These are phyloP conservation scores for Allium cepa DNA, from an alignment of 106 monocot species.

Conservation along the genomic window DNA sequence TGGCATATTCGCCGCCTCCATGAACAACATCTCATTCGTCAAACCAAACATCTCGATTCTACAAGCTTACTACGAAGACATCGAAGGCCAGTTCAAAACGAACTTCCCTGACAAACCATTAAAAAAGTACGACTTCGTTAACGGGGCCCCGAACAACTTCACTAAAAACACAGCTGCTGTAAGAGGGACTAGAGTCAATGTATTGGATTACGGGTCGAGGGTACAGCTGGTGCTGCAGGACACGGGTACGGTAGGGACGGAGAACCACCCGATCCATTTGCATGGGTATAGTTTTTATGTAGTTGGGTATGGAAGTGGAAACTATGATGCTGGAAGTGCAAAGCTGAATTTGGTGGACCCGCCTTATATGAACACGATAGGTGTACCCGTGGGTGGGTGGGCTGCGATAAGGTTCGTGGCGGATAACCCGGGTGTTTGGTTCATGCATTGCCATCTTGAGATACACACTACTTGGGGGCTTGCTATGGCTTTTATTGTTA, in stretches of 20 bases:
- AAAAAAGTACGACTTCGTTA: conserved; percentile 28
- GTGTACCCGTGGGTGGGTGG: conserved; percentile 40
- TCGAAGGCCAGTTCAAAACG: conserved; percentile 14
- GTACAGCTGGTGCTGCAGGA: conserved; percentile 34
- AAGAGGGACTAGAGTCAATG: conserved; percentile 16
- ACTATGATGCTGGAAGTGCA: conserved; percentile 21
- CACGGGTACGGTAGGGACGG: conserved; percentile 26
- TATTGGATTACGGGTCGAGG: conserved; percentile 21
- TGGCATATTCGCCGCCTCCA: conserved; percentile 19
- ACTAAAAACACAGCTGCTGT: conserved; percentile 13
- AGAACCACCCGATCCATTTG: conserved; percentile 46
- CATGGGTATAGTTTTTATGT: conserved; percentile 45
- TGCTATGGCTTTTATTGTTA: conserved; percentile 18
- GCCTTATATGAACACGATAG: conserved; percentile 30
- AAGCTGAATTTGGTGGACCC: conserved; percentile 33
- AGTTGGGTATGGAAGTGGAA: conserved; percentile 29
- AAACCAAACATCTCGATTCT: conserved; percentile 18
- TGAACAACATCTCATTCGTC: conserved; percentile 30
- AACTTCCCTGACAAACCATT: conserved; percentile 19
- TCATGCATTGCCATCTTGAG: conserved; percentile 6
- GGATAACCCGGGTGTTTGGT: conserved; percentile 28
- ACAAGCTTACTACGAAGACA: conserved; percentile 20
- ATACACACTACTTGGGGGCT: conserved; percentile 24
- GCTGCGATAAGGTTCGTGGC: conserved; percentile 33
- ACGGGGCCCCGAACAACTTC: conserved; percentile 29